phyloP scores from a whole-genome alignment of 1,284 basidiomycete species.

The Ustanciosporium gigantosporum region DNA sequence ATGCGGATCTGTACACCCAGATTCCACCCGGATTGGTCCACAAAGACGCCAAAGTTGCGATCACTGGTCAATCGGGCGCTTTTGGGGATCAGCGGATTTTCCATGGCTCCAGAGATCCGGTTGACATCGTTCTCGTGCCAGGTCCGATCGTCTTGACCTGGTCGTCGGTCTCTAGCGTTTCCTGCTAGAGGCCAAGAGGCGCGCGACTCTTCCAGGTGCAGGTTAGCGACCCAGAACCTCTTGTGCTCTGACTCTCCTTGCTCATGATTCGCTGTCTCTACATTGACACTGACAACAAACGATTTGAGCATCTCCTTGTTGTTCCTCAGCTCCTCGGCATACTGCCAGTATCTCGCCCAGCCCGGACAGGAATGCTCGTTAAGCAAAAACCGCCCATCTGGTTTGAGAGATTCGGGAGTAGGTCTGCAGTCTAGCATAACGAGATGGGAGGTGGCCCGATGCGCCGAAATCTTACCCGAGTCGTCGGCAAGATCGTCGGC shows the following conservation, averaged over 20 bases:
- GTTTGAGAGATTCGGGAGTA: conserved; percentile 7
- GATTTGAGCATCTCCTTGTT: conserved; percentile 18
- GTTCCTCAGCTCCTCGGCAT: conserved; percentile 5
- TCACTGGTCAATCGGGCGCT: conserved; percentile 18
- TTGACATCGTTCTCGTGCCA: conserved; percentile 36
- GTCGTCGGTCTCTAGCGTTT: conserved; percentile 16
- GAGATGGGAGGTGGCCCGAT: no score
- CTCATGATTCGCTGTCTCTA: conserved; percentile 1
- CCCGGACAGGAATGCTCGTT: conserved; percentile 25
- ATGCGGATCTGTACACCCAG: conserved; percentile 37
- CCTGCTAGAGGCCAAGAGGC: conserved; percentile 47
- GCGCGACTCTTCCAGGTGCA: conserved; percentile 23
- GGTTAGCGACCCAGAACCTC: conserved; percentile 46
- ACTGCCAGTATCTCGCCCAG: conserved; percentile 25
- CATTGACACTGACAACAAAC: conserved; percentile 24
- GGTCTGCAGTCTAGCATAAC: conserved; percentile 19
- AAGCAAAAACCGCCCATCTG: conserved; percentile 27
- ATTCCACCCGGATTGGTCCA: conserved; percentile 36
- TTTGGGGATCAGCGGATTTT: conserved; percentile 41
- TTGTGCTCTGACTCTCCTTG: neutral
- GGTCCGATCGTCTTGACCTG: conserved; percentile 22
- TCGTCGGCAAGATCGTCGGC: conserved; percentile 16
- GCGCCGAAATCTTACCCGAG: conserved; percentile 1
- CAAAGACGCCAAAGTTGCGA: conserved; percentile 29
- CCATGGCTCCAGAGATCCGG: conserved; percentile 45